These are phyloP conservation scores for Ogataea hybrid DNA, from an alignment of 1,139 yeast genomes.

Conservation along the genomic window DNA sequence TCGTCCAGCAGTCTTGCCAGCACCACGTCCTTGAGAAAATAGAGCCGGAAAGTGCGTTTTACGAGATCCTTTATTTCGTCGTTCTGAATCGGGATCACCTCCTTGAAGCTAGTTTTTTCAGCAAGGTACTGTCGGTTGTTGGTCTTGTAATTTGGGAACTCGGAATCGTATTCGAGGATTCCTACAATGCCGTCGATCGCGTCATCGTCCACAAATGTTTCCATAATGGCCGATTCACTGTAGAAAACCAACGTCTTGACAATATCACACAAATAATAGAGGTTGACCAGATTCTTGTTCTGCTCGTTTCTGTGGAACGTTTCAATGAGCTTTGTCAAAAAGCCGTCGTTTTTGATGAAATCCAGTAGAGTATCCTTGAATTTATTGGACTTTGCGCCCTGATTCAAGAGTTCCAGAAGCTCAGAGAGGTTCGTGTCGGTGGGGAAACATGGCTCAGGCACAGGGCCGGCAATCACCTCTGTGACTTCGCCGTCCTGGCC, in stretches of 20 bases:
- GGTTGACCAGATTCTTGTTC: conserved; percentile 44
- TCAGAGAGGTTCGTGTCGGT: conserved; percentile 45
- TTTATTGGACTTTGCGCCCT: conserved; percentile 55
- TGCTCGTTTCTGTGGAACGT: conserved; percentile 58
- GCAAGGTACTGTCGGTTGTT: conserved; percentile 67
- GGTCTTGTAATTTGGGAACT: conserved; percentile 74
- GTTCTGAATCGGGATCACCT: conserved; percentile 64
- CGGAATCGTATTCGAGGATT: conserved; percentile 90
- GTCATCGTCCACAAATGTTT: conserved; percentile 61
- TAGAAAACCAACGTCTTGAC: conserved; percentile 66
- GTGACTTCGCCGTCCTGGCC: conserved; percentile 48
- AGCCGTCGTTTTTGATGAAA: conserved; percentile 49
- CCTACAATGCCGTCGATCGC: conserved; percentile 67
- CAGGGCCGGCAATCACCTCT: conserved; percentile 80
- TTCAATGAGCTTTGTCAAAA: conserved; percentile 49
- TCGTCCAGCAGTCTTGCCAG: conserved; percentile 82
- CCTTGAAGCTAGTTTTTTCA: conserved; percentile 61
- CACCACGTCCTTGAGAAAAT: conserved; percentile 82
- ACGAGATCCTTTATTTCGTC: conserved; percentile 52
- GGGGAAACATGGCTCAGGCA: conserved; percentile 64
- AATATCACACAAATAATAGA: conserved; percentile 70
- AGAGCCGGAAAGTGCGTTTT: conserved; percentile 71
- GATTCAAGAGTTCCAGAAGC: conserved; percentile 51
- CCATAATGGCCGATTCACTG: conserved; percentile 69
- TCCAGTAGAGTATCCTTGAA: conserved; percentile 53